A percentile compares a stretch with the other conserved stretches of the same genome.
phyloP scores from a whole-genome alignment of 176 grass and related monocot genomes.

The Raddia guianensis region DNA sequence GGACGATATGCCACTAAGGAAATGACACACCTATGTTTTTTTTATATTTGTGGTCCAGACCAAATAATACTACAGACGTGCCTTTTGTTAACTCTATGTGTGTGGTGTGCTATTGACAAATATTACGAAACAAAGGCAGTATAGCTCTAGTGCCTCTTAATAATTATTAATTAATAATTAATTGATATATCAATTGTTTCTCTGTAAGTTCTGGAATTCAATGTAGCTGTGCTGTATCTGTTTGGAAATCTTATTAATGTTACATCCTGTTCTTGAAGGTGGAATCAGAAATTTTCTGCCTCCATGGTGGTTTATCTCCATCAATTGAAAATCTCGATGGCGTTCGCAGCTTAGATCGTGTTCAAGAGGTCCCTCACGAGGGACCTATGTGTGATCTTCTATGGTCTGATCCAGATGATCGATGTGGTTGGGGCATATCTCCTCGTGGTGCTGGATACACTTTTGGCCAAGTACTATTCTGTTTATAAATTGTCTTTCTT shows the following conservation, averaged over 20 bases:
- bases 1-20: background rate
- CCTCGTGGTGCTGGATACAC: slow-evolving; percentile 89
- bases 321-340: slow-evolving; percentile 80
- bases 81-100: background rate
- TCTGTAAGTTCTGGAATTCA: background rate
- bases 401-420: slow-evolving; percentile 86
- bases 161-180: background rate
- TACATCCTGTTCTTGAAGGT: slow-evolving; percentile 52
- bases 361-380: slow-evolving; percentile 84
- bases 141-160: background rate
- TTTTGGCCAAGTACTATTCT: slow-evolving; percentile 70
- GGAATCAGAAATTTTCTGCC: slow-evolving; percentile 90
- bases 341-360: slow-evolving; percentile 75
- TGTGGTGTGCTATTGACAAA: too few relatives aligned
- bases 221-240: background rate
- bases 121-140: too few relatives aligned
- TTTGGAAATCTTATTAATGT: background rate
- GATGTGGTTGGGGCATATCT: slow-evolving; percentile 86
- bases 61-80: background rate
- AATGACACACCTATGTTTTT: background rate
- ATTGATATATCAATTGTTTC: background rate
- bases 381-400: slow-evolving; percentile 90
- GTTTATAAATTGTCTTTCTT: background rate
- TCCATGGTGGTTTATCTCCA: slow-evolving; percentile 83
- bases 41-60: background rate